Base-by-base conservation (phyloP, 176 grass and related monocot genomes). In the Calamus simplicifolius region DNA sequence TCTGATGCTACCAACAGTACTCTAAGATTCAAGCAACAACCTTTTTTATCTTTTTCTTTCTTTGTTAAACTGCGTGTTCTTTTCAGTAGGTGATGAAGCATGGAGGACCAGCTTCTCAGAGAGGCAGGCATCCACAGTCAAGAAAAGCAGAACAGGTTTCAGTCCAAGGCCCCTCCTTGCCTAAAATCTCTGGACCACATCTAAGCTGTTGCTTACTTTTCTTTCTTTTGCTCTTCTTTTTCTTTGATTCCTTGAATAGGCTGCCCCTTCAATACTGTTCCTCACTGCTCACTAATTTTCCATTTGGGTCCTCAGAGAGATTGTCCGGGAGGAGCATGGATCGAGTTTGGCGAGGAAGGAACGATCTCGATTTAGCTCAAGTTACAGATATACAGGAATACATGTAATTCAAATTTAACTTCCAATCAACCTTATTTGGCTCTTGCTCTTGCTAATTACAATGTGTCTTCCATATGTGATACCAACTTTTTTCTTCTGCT, bases 121-220 rank as follows among this genome's bases (percentile, higher is more conserved):
- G 71, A 92, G 81, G 69, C 84, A 85, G 67, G 69, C 71, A 54
- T 88, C 76, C 67, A 85, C 86, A 81, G 72, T 76, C 55, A 98
- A 92, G 75, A 98, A 85, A 80, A 89, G 81, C 61, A 89, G 79
- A 80, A 89, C 84, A 66, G 93, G 93, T 68, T 92, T 83, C 49
- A 73, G 71, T 79, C 55, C 61, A 17, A 12, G 65, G 52, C 10
- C 27, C 55, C 48, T 43, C 51, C 38, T 26, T 82, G 25, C 57
- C 56, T 71, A 52, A 73, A 64, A 76, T 50, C n/a, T 54, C 27
- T 66, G 72, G 30, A 55, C 18, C 21, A 70, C 62, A 60, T 76
- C 64, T 54, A 51, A 18, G 19, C 72, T 21, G 25, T 26, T 35
- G 31, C 28, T 26, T 18, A 14, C 49, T 58, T 54, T 14, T n/a